Conservation (phyloP, 345 rosid species). For the Ailanthus altissimus region DNA sequence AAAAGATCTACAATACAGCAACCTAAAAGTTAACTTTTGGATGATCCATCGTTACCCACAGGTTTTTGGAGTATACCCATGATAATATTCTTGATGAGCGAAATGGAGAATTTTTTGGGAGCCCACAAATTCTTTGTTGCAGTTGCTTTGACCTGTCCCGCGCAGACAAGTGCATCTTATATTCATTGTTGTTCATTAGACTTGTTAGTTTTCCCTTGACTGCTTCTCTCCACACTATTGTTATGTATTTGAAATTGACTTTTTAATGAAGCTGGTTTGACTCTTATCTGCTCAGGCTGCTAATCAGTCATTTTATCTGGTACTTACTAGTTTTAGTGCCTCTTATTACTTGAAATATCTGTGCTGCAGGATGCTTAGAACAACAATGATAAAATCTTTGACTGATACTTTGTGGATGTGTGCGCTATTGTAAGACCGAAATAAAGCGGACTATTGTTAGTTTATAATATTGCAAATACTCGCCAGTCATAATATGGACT, state of each 20-base stretch:
- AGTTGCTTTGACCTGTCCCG: conserved; percentile 22
- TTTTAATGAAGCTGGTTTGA: neutral
- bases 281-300: neutral
- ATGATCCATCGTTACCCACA: conserved; percentile 27
- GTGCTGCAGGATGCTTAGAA: neutral
- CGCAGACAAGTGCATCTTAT: conserved; percentile 24
- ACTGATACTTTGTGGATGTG: neutral
- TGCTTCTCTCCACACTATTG: neutral
- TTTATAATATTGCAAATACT: conserved; percentile 1
- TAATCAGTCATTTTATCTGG: neutral
- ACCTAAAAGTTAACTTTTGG: conserved; percentile 18
- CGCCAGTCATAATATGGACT: neutral
- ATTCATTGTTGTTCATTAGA: conserved; percentile 15
- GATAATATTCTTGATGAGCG: conserved; percentile 27
- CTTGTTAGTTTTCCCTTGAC: conserved; percentile 5
- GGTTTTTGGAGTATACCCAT: conserved; percentile 22
- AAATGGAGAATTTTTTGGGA: conserved; percentile 19
- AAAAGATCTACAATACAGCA: conserved; percentile 21
- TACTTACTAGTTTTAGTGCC: neutral
- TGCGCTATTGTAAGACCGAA: neutral
- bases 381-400: neutral
- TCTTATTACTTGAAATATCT: neutral
- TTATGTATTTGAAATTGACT: conserved; percentile 9
- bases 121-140: conserved; percentile 25
- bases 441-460: neutral